phyloP scores from a whole-genome alignment of 2,329 filamentous ascomycete genomes.

The Graphilbum fragrans region DNA sequence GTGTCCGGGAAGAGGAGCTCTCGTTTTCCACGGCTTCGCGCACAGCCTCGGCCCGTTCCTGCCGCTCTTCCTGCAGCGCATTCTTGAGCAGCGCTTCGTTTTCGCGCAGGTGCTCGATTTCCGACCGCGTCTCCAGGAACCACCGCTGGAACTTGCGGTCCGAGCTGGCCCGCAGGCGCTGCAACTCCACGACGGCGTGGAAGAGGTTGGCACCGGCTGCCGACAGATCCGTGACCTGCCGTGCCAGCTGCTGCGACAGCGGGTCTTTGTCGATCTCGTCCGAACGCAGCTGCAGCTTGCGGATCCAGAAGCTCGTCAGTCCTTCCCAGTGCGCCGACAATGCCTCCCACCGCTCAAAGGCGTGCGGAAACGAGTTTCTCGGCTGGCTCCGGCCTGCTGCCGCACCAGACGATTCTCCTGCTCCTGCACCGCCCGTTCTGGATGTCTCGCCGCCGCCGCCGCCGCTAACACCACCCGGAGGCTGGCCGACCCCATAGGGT shows the following conservation, averaged over 20 bases:
- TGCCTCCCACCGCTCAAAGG: slow-evolving; percentile 95
- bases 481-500: too few relatives aligned
- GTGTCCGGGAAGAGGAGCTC: slow-evolving; percentile 54
- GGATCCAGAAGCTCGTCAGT: slow-evolving; percentile 93
- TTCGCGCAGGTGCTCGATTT: slow-evolving; percentile 78
- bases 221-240: slow-evolving; percentile 94
- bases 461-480: neutral
- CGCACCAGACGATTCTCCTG: slow-evolving; percentile 12
- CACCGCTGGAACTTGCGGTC: slow-evolving; percentile 97
- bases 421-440: too few relatives aligned
- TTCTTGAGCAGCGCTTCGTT: slow-evolving; percentile 68
- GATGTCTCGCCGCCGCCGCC: too few relatives aligned
- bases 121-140: slow-evolving; percentile 90
- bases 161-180: slow-evolving; percentile 84
- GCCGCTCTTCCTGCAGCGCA: slow-evolving; percentile 62
- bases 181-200: slow-evolving; percentile 91
- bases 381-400: slow-evolving; percentile 25
- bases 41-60: slow-evolving; percentile 54
- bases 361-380: slow-evolving; percentile 77
- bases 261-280: slow-evolving; percentile 75
- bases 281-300: slow-evolving; percentile 79
- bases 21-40: slow-evolving; percentile 54
- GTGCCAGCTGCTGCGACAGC: slow-evolving; percentile 74
- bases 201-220: slow-evolving; percentile 95
- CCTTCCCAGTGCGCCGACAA: slow-evolving; percentile 97